Base-by-base conservation (phyloP, 768 basidiomycete species). In the Asterophora parasitica region DNA sequence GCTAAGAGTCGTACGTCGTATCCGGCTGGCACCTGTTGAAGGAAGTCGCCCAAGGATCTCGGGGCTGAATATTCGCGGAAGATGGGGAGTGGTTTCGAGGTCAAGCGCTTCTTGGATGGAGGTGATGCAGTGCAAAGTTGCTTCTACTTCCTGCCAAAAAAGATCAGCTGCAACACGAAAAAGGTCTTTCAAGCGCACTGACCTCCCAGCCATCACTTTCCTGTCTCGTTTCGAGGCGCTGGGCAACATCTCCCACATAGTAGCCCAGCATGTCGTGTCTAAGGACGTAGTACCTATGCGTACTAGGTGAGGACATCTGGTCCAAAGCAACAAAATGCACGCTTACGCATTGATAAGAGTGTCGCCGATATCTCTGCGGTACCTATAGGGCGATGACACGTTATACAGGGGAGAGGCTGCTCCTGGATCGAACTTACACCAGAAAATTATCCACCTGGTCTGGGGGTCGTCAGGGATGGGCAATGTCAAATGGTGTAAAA, bases 91-190 rank as follows among this genome's bases (percentile, higher is more conserved):
- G 30, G 69, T 71, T 36, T 76, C 75, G 44, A 77, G 63, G 50
- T 78, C 76, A 20, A 94, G 74, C 0, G 92, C 91, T 71, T 97
- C 94, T 58, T 94, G 89, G 7, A 92, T 75, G 5, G 85, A 85
- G 70, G 84, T 83, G 32, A 95, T 74, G 58, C 89, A 93, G 59
- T 94, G 89, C 6, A 97, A 63, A 0, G 84, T 84, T 2, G 88
- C 88, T 65, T 97, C 94, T 32, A 92, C 77, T 50, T 89, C 84
- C 90, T 95, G 53, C 0, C 13, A 10, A 42, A 19, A 7, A 19
- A 28, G 19, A 35, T 51, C 4, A 44, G 23, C 28, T 13, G 19
- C 8, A 36, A 15, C 28, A 12, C 6, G 7, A 23, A 5, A 17
- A 31, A n/a, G 32, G 19, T 37, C 35, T 38, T 40, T 41, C 12